A percentile compares a stretch with the other conserved stretches of the same genome.
Evolutionary conservation across 2,329 filamentous ascomycete genomes (phyloP).

Genomic region (Monilinia laxa): DNA sequence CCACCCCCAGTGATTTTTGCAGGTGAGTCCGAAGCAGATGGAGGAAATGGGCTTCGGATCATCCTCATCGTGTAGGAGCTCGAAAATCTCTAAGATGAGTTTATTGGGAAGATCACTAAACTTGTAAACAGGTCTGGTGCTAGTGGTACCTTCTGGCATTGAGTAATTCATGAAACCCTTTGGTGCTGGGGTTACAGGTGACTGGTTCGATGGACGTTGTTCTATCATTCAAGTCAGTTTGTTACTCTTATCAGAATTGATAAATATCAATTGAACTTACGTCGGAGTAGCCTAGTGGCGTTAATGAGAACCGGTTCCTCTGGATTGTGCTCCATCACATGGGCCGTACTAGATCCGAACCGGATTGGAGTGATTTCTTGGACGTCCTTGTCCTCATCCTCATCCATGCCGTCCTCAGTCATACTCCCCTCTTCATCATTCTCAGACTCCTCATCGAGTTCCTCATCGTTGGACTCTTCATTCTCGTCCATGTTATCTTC

Average conservation of each 20-base stretch:
- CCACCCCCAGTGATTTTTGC: background rate
- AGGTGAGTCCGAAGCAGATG: constrained; percentile 1
- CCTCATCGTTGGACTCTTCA: no score
- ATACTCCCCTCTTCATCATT: no score
- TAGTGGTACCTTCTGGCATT: background rate
- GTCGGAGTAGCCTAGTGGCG: background rate
- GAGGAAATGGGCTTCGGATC: background rate
- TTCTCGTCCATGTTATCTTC: no score
- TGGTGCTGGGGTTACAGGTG: no score
- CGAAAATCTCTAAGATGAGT: background rate
- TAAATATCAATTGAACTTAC: background rate
- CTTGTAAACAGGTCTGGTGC: background rate
- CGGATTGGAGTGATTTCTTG: background rate
- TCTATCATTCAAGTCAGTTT: background rate
- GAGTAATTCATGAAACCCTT: background rate
- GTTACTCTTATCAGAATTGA: background rate
- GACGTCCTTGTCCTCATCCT: background rate
- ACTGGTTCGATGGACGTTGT: background rate
- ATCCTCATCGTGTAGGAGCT: background rate
- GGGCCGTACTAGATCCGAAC: no score
- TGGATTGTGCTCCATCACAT: no score
- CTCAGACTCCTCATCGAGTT: no score
- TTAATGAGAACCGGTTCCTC: background rate
- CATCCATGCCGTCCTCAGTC: no score
- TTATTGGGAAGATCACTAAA: background rate